Percentiles rank a stretch among this genome's conserved stretches.
Evolutionary conservation across 1,284 basidiomycete genomes (phyloP).

Genomic region (Boletus putidus): DNA sequence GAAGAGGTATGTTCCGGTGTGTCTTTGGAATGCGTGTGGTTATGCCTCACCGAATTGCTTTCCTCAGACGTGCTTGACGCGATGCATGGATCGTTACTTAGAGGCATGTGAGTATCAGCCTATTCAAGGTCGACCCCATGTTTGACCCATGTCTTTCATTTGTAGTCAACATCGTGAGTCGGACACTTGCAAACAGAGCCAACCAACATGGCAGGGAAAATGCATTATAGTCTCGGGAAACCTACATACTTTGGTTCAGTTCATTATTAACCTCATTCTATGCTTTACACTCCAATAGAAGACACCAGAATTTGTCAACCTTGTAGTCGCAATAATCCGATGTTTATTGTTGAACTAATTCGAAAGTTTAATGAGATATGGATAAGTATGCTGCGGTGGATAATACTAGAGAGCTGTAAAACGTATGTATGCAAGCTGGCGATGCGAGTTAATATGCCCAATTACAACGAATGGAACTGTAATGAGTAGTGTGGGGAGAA

Average conservation of each 20-base stretch:
- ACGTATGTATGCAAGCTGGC: conserved; percentile 21
- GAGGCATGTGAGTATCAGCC: conserved; percentile 67
- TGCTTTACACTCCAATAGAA: conserved; percentile 10
- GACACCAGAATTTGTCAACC: neutral
- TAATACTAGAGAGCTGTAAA: conserved; percentile 27
- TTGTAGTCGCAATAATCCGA: conserved; percentile 11
- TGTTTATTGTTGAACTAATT: conserved; percentile 24
- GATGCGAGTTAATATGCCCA: conserved; percentile 12
- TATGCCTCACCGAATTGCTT: conserved; percentile 2
- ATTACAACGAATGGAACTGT: conserved; percentile 20
- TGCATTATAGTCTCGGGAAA: conserved; percentile 10
- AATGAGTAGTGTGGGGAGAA: conserved; percentile 11
- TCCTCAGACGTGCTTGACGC: conserved; percentile 65
- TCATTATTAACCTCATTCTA: neutral
- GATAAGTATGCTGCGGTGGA: conserved; percentile 21
- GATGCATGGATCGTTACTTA: conserved; percentile 80
- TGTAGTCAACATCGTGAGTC: conserved; percentile 73
- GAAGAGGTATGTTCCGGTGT: conserved; percentile 58
- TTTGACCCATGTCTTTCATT: conserved; percentile 3
- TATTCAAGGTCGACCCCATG: neutral
- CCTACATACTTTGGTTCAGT: neutral
- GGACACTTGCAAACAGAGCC: conserved; percentile 61
- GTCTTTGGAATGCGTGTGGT: neutral
- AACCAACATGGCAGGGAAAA: conserved; percentile 32
- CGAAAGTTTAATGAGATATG: conserved; percentile 9